Conservation (phyloP, 805 yeast species). For the Phaffomyces thermotolerans region DNA sequence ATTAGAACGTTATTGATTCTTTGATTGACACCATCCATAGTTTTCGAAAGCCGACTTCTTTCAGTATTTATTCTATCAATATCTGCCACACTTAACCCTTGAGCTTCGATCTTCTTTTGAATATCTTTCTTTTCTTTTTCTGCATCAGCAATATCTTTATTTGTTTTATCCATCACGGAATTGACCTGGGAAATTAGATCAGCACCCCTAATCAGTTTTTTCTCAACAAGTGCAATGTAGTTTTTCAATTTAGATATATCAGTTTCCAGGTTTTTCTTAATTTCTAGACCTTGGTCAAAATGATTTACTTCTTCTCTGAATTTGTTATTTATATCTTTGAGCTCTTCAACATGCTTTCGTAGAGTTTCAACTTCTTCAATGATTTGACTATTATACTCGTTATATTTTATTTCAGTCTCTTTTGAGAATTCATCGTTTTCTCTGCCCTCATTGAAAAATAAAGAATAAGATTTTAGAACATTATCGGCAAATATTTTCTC, state of each 20-base stretch:
- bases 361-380: conserved; percentile 37
- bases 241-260: conserved; percentile 66
- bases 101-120: conserved; percentile 38
- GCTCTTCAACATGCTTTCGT: conserved; percentile 31
- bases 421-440: conserved; percentile 48
- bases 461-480: conserved; percentile 57
- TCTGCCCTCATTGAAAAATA: conserved; percentile 58
- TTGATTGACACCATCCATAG: conserved; percentile 39
- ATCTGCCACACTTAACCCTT: conserved; percentile 54
- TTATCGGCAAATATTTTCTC: conserved; percentile 49
- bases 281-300: conserved; percentile 46
- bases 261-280: conserved; percentile 55
- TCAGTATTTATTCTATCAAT: conserved; percentile 59
- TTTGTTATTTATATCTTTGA: conserved; percentile 34
- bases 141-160: conserved; percentile 33
- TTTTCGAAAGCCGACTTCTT: conserved; percentile 48
- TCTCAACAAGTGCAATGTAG: conserved; percentile 61
- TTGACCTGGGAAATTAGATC: conserved; percentile 47
- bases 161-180: conserved; percentile 42
- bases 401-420: conserved; percentile 52
- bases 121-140: conserved; percentile 35
- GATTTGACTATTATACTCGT: conserved; percentile 42
- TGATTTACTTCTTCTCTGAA: conserved; percentile 38
- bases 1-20: conserved; percentile 41
- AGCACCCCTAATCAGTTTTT: conserved; percentile 61